Evolutionary conservation across 2,329 filamentous ascomycete species (phyloP).

Genomic region (Hirsutella minnesotensis): DNA sequence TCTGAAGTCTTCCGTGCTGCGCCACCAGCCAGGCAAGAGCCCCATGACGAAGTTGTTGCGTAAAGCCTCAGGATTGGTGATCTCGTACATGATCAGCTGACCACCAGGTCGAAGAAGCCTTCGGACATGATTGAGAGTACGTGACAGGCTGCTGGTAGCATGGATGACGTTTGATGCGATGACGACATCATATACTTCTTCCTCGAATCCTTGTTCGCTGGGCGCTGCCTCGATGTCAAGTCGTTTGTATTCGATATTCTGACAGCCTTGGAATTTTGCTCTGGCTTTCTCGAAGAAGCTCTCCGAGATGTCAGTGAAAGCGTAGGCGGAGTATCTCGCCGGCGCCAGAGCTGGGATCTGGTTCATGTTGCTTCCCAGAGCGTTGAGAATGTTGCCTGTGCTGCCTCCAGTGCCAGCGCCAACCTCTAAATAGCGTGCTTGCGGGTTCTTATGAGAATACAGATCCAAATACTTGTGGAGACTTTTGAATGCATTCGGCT

Average conservation of each 20-base stretch:
- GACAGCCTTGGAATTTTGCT: neutral
- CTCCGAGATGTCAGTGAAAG: neutral
- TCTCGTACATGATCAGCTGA: neutral
- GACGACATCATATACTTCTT: conserved; percentile 8
- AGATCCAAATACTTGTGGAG: neutral
- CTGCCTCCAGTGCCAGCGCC: neutral
- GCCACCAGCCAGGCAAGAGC: neutral
- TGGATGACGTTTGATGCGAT: conserved; percentile 9
- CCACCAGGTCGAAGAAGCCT: conserved; percentile 6
- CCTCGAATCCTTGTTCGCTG: conserved; percentile 4
- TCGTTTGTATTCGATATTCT: neutral
- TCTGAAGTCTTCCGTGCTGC: neutral
- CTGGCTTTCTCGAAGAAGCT: neutral
- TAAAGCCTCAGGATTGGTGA: neutral
- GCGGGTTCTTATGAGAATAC: neutral
- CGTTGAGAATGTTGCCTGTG: neutral
- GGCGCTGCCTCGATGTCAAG: neutral
- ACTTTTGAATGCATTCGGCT: neutral
- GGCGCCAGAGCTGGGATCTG: neutral
- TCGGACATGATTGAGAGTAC: neutral
- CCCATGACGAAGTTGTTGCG: neutral
- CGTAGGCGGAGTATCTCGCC: neutral
- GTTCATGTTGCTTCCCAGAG: neutral
- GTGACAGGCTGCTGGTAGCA: neutral
- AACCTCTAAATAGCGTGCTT: neutral